Evolutionary conservation across 2,329 filamentous ascomycete species (phyloP).

Genomic region (Alternaria alternata): DNA sequence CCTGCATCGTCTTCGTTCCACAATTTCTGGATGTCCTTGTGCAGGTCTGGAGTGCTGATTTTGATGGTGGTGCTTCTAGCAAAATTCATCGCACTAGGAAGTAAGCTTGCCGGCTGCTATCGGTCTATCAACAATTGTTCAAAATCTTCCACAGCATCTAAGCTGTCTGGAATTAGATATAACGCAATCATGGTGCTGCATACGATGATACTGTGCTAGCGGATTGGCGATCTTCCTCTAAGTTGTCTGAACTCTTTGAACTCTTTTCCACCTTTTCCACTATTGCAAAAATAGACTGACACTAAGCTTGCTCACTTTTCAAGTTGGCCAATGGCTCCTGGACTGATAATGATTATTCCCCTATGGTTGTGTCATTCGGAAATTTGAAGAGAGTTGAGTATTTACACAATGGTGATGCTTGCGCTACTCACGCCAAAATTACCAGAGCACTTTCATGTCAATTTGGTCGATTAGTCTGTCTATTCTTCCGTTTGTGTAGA

Average conservation of each 20-base stretch:
- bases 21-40: not conserved
- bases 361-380: not conserved
- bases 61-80: not conserved
- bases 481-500: not conserved
- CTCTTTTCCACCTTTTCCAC: not conserved
- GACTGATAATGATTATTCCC: not conserved
- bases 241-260: not conserved
- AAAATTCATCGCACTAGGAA: not conserved
- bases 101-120: not conserved
- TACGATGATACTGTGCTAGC: not conserved
- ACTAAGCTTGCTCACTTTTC: not conserved
- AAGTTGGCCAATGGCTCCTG: rapidly evolving
- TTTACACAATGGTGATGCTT: not conserved
- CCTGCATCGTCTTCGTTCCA: not conserved
- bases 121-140: not conserved
- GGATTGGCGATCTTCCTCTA: too few relatives aligned
- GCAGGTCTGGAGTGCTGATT: not conserved
- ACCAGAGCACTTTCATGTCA: not conserved
- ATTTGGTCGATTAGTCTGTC: not conserved
- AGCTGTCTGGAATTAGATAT: too few relatives aligned
- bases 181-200: rapidly evolving
- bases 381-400: not conserved
- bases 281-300: not conserved
- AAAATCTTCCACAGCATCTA: rapidly evolving
- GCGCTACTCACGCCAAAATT: not conserved